Evolutionary conservation across 805 yeast genomes (phyloP), one percentile per base, ranked within the genome.

Genomic region (Candida hungchunana): DNA sequence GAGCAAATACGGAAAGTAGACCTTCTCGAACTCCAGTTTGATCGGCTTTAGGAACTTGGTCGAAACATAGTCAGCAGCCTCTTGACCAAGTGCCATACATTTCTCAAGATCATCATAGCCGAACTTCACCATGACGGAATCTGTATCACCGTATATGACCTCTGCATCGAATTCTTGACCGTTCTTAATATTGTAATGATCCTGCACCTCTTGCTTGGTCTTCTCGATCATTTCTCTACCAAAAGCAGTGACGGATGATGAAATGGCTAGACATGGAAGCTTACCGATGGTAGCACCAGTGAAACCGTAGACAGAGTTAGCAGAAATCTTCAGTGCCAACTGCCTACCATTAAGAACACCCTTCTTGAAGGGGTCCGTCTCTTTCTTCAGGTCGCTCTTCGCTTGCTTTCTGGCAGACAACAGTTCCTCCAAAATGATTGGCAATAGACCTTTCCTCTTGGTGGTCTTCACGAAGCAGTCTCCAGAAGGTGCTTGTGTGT

Each of bases 251-350:
- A 82, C 93, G 2, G 96, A 87, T 0, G 97, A 87, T 0, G 98
- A 94, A 40, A 93, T 93, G 0, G 95, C 95, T 38, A 93, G 67
- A 66, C 98, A 94, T 1, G 99, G 99, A 36, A 93, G 69, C 55
- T 93, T 90, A 36, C 99, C 99, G 30, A 90, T 81, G 0, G 97
- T 93, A 2, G 99, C 99, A 61, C 99, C 99, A 1, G 99, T 93
- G 62, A 93, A 94, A 31, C 99, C 99, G 59, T 93, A 93, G 5
- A 93, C 99, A 2, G 98, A 94, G 59, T 93, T 93, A 1, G 99
- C 99, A 10, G 97, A 88, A 33, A 93, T 86, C 55, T 93, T 93
- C 56, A 93, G 68, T 0, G 99, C 99, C 51, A 93, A 68, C 62
- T 93, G 99, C 59, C 98, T 76, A 69, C 99, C 99, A 58, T 93